Conservation (phyloP, 2,329 filamentous ascomycete genomes). For the Calonectria henricotiae region DNA sequence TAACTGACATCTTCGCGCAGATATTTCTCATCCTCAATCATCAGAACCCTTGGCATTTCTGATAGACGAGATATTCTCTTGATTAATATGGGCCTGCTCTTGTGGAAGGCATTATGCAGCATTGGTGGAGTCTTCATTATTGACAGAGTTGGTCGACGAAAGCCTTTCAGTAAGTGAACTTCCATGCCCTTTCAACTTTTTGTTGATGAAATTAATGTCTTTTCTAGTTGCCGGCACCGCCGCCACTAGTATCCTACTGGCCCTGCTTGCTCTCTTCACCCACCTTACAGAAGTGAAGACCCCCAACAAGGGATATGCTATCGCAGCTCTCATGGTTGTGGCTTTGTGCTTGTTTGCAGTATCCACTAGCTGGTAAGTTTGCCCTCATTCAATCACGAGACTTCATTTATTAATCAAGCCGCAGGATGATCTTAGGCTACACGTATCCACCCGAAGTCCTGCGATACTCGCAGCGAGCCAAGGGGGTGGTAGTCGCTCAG, state of each 20-base stretch:
- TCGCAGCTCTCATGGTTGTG: conserved; percentile 30
- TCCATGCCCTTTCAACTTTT: background rate
- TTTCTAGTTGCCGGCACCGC: conserved; percentile 15
- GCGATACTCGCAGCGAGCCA: conserved; percentile 34
- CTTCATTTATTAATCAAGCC: conserved; percentile 1
- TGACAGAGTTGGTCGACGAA: conserved; percentile 30
- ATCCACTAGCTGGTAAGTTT: conserved; percentile 34
- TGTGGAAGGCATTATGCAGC: conserved; percentile 33
- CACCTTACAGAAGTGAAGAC: conserved; percentile 15
- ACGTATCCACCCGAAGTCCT: conserved; percentile 33
- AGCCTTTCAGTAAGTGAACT: conserved; percentile 27
- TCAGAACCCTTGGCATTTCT: conserved; percentile 16
- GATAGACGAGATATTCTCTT: conserved; percentile 19
- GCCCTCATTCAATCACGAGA: no score
- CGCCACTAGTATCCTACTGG: conserved; percentile 8
- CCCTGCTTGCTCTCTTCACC: conserved; percentile 23
- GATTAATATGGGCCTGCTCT: conserved; percentile 29
- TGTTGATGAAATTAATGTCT: background rate
- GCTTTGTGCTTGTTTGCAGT: conserved; percentile 31
- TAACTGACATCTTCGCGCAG: conserved; percentile 12
- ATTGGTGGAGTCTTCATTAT: conserved; percentile 32
- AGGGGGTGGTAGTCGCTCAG: conserved; percentile 33
- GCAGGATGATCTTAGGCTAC: conserved; percentile 31
- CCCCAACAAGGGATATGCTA: conserved; percentile 28
- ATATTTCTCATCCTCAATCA: conserved; percentile 32